A percentile compares a stretch with the other conserved stretches of the same genome.
Conservation (phyloP, 2,329 filamentous ascomycete species). For the Knufia fluminis region DNA sequence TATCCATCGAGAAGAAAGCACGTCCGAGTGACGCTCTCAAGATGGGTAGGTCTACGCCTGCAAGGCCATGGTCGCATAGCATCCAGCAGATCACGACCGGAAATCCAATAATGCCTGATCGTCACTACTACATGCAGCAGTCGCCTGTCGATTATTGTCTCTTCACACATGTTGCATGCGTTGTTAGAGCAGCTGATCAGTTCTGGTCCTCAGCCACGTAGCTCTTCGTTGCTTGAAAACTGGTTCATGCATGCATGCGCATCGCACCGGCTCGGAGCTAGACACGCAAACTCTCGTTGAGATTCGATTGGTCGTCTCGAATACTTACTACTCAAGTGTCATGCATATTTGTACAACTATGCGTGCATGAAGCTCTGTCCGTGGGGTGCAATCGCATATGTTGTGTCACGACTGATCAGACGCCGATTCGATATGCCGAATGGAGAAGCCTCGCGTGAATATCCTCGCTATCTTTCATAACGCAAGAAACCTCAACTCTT, state of each 20-base stretch:
- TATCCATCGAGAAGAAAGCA: not conserved
- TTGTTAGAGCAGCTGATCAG: not conserved
- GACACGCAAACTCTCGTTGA: not conserved
- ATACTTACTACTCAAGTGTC: too few species aligned
- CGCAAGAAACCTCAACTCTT: too few species aligned
- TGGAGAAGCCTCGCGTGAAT: too few species aligned
- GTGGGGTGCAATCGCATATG: not conserved
- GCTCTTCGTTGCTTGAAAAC: not conserved
- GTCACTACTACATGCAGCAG: too few species aligned
- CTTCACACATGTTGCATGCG: not conserved
- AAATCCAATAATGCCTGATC: too few species aligned
- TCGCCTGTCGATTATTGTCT: not conserved
- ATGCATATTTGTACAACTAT: too few species aligned
- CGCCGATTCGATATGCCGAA: too few species aligned
- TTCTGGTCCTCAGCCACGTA: not conserved
- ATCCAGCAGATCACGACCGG: too few species aligned
- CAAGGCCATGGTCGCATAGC: too few species aligned
- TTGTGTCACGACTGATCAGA: not conserved
- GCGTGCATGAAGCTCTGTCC: not conserved
- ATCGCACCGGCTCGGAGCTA: not conserved
- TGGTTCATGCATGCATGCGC: not conserved
- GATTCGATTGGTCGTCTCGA: not conserved
- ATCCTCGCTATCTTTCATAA: too few species aligned
- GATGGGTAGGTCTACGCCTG: too few species aligned
- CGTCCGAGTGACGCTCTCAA: too few species aligned